Percentiles rank a stretch among this genome's conserved stretches.
phyloP scores from a whole-genome alignment of 805 yeast species.

The Saturnispora hagleri region DNA sequence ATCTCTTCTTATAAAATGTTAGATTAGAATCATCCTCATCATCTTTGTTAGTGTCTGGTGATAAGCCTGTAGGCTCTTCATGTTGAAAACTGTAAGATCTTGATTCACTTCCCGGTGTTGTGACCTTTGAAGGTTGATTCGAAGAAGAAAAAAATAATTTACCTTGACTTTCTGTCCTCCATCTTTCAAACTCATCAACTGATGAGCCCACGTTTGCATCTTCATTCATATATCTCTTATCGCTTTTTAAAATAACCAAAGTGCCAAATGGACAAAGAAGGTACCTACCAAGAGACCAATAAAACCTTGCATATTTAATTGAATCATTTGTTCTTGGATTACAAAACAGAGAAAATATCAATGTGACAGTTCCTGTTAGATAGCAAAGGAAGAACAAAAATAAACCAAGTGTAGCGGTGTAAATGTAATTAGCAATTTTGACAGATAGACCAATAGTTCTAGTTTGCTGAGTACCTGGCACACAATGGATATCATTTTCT shows the following conservation, averaged over 20 bases:
- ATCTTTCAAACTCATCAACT: constrained; percentile 71
- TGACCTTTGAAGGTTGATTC: constrained; percentile 4
- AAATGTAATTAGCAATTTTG: constrained; percentile 55
- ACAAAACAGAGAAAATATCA: constrained; percentile 34
- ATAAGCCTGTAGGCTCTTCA: not conserved
- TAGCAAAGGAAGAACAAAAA: constrained; percentile 46
- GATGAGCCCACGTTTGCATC: constrained; percentile 86
- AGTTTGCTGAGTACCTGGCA: constrained; percentile 31
- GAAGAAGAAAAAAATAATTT: constrained; percentile 71
- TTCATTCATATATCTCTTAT: constrained; percentile 72
- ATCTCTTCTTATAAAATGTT: constrained; percentile 32
- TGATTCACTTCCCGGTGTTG: constrained; percentile 7
- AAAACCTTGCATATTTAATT: constrained; percentile 51
- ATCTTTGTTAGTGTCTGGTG: not conserved
- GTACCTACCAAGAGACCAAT: constrained; percentile 59
- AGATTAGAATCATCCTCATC: constrained; percentile 24
- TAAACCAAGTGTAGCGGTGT: constrained; percentile 70
- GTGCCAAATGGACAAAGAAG: constrained; percentile 84
- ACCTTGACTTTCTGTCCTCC: constrained; percentile 79
- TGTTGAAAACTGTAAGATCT: not conserved
- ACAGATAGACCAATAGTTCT: constrained; percentile 53
- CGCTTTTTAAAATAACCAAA: constrained; percentile 68
- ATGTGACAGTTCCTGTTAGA: constrained; percentile 38
- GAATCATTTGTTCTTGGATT: constrained; percentile 39
- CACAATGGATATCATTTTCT: constrained; percentile 86